Conservation (phyloP, 2,329 filamentous ascomycete genomes). For the Trichoderma afroharzianum region DNA sequence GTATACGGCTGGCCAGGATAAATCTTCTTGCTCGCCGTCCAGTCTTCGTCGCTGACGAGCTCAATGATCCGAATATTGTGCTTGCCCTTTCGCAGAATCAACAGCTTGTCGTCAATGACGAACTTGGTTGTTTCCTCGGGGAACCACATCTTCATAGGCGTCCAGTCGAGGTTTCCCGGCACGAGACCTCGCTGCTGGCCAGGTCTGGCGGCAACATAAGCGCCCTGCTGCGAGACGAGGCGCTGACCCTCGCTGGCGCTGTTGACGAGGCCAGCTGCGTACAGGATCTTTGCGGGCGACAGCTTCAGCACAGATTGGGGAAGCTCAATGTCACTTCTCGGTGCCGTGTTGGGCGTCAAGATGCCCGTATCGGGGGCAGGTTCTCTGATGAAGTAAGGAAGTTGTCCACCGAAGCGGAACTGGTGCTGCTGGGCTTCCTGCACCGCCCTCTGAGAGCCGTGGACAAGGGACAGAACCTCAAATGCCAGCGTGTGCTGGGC, state of each 20-base stretch:
- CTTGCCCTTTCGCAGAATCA: constrained; percentile 62
- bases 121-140: constrained; percentile 56
- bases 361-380: constrained; percentile 31
- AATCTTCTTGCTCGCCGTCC: constrained; percentile 43
- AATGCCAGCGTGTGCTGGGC: constrained; percentile 81
- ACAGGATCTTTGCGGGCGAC: constrained; percentile 57
- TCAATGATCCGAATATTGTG: constrained; percentile 60
- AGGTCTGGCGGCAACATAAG: constrained; percentile 57
- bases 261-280: constrained; percentile 54
- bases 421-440: constrained; percentile 56
- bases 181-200: constrained; percentile 42
- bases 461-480: constrained; percentile 77
- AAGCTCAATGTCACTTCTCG: constrained; percentile 54
- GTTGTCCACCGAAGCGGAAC: constrained; percentile 43
- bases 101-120: constrained; percentile 55
- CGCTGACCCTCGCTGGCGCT: constrained; percentile 58
- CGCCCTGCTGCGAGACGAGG: constrained; percentile 51
- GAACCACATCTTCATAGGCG: constrained; percentile 57
- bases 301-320: constrained; percentile 54
- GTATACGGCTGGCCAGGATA: constrained; percentile 54
- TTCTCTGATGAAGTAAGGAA: constrained; percentile 30
- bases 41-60: constrained; percentile 55
- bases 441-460: constrained; percentile 63
- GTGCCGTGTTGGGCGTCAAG: constrained; percentile 45
- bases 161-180: constrained; percentile 55